Conservation (phyloP, 179 eudicot species). For the Heliamphora pulchella region DNA sequence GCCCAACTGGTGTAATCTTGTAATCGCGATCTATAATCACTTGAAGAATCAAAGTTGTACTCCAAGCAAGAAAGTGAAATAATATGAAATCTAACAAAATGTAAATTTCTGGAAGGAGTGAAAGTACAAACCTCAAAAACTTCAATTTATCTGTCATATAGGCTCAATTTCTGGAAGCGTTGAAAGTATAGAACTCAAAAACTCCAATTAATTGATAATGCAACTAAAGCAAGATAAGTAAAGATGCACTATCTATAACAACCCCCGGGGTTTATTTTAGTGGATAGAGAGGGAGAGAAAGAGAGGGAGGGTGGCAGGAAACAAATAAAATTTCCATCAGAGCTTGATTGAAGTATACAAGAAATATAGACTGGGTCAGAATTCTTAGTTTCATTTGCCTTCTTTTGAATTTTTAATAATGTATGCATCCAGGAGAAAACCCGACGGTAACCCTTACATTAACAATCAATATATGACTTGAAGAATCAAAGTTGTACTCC, state of each 20-base stretch:
- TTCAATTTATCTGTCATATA: not conserved
- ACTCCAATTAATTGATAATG: not conserved
- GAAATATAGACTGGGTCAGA: not conserved
- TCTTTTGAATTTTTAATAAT: slow-evolving; percentile 1
- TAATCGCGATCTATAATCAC: not conserved
- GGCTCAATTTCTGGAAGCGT: not conserved
- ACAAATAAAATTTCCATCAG: not conserved
- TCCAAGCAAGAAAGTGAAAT: not conserved
- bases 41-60: not conserved
- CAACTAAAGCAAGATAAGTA: not conserved
- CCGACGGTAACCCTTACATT: not conserved
- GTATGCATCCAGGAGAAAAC: slow-evolving; percentile 1
- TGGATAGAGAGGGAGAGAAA: not conserved
- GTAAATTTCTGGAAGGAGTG: no score
- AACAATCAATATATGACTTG: not conserved
- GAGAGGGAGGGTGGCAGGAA: not conserved
- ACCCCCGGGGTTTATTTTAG: not conserved
- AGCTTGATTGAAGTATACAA: not conserved
- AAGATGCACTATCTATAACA: not conserved
- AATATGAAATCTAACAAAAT: not conserved
- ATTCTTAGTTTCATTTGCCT: not conserved
- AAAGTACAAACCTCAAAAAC: no score
- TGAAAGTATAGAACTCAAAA: not conserved
- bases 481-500: not conserved
- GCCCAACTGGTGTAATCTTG: not conserved